Percentiles rank a stretch among this genome's conserved stretches.
phyloP scores from a whole-genome alignment of 495 filamentous ascomycete species.

The Chaetomium tenue region DNA sequence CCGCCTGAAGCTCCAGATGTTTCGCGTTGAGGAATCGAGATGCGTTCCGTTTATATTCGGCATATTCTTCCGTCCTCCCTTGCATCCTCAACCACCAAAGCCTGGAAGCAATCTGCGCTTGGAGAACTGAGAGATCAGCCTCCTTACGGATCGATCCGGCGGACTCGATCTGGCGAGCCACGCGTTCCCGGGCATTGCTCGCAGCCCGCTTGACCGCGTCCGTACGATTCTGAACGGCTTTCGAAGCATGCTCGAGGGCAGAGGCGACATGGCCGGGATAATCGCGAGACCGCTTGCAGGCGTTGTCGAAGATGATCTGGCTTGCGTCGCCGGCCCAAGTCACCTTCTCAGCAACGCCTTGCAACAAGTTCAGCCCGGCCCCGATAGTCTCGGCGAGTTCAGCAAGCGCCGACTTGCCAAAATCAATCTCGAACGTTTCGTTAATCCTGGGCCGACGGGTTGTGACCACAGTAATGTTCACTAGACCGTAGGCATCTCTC shows the following conservation, averaged over 20 bases:
- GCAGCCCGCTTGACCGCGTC: slow-evolving; percentile 29
- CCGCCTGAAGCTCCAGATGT: slow-evolving; percentile 23
- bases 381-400: slow-evolving; percentile 38
- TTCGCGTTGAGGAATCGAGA: slow-evolving; percentile 36
- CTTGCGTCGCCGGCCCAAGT: slow-evolving; percentile 38
- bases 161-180: slow-evolving; percentile 29
- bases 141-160: slow-evolving; percentile 35
- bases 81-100: slow-evolving; percentile 49
- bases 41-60: slow-evolving; percentile 44
- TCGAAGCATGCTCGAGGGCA: slow-evolving; percentile 32
- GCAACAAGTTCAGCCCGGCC: slow-evolving; percentile 42
- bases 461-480: slow-evolving; percentile 47
- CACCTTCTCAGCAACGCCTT: slow-evolving; percentile 37
- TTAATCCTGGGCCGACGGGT: slow-evolving; percentile 46
- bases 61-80: slow-evolving; percentile 43
- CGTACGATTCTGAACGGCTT: slow-evolving; percentile 26
- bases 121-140: slow-evolving; percentile 37
- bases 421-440: slow-evolving; percentile 46
- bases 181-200: slow-evolving; percentile 23
- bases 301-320: slow-evolving; percentile 36
- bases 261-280: slow-evolving; percentile 36
- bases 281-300: slow-evolving; percentile 21
- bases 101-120: slow-evolving; percentile 45
- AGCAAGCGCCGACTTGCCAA: slow-evolving; percentile 37
- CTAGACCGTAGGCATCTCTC: slow-evolving; percentile 43